Evolutionary conservation across 2,329 filamentous ascomycete species (phyloP).

Genomic region (Huntiella decipiens): DNA sequence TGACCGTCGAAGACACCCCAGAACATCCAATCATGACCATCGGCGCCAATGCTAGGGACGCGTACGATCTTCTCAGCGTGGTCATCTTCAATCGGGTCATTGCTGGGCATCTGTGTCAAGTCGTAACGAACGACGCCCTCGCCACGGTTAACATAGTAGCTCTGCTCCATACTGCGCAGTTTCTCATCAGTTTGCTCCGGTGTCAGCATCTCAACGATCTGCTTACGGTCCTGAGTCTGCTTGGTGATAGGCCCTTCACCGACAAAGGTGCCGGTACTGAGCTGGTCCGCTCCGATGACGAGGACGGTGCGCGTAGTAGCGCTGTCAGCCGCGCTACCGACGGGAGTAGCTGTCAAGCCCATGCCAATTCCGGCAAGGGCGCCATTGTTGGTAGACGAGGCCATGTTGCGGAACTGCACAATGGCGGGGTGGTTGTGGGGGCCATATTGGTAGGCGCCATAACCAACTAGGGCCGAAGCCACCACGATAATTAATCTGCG

Average conservation of each 20-base stretch:
- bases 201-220: slow-evolving; percentile 88
- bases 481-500: slow-evolving; percentile 48
- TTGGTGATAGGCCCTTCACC: slow-evolving; percentile 79
- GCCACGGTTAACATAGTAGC: slow-evolving; percentile 74
- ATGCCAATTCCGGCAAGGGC: slow-evolving; percentile 11
- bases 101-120: slow-evolving; percentile 82
- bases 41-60: slow-evolving; percentile 37
- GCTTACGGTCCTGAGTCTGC: slow-evolving; percentile 62
- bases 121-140: slow-evolving; percentile 89
- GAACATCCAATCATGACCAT: slow-evolving; percentile 76
- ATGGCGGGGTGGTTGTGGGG: slow-evolving; percentile 14
- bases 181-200: slow-evolving; percentile 86
- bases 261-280: slow-evolving; percentile 73
- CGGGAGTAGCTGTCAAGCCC: slow-evolving; percentile 9
- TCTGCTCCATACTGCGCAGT: slow-evolving; percentile 75
- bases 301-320: slow-evolving; percentile 48
- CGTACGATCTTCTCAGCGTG: slow-evolving; percentile 97
- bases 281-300: slow-evolving; percentile 74
- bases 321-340: slow-evolving; percentile 19
- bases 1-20: slow-evolving; percentile 99
- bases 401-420: slow-evolving; percentile 18
- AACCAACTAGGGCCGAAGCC: slow-evolving; percentile 50
- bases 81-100: slow-evolving; percentile 95
- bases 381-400: slow-evolving; percentile 4
- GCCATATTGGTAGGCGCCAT: slow-evolving; percentile 55